phyloP scores from a whole-genome alignment of 495 filamentous ascomycete species.

The Penicillium chermesinum region DNA sequence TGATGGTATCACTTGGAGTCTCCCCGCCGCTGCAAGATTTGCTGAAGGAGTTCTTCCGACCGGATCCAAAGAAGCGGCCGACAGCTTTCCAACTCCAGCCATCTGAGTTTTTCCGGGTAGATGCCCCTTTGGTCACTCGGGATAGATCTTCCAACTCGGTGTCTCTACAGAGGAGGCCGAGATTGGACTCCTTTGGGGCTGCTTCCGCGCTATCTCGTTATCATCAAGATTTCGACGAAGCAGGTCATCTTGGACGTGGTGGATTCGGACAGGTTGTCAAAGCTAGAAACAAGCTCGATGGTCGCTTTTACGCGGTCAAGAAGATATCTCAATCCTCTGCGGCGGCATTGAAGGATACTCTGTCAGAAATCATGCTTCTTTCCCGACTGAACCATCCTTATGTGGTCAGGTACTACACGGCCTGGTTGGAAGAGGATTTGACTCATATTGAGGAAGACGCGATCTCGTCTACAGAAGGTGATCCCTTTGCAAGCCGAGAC shows the following conservation, averaged over 20 bases:
- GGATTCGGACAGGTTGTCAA: conserved; percentile 98
- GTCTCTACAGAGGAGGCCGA: conserved; percentile 35
- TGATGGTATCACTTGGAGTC: conserved; percentile 59
- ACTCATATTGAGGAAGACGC: conserved; percentile 53
- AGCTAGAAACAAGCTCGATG: conserved; percentile 88
- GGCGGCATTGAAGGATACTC: conserved; percentile 72
- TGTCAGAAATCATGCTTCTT: conserved; percentile 87
- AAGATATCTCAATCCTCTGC: conserved; percentile 84
- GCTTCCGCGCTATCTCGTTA: conserved; percentile 62
- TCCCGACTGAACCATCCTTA: conserved; percentile 92
- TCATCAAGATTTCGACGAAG: conserved; percentile 81
- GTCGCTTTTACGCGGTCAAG: conserved; percentile 90
- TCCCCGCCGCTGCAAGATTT: conserved; percentile 74
- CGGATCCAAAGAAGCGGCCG: conserved; percentile 75
- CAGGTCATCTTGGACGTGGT: conserved; percentile 82
- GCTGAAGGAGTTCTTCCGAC: conserved; percentile 73
- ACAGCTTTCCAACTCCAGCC: conserved; percentile 86
- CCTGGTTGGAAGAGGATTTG: conserved; percentile 81
- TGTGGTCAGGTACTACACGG: conserved; percentile 91
- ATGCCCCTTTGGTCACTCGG: conserved; percentile 43
- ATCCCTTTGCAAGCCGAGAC: conserved; percentile 30
- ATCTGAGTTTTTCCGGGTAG: conserved; percentile 73
- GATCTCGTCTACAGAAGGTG: conserved; percentile 52
- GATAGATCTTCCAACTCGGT: conserved; percentile 36
- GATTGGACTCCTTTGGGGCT: conserved; percentile 43